A percentile compares a stretch with the other conserved stretches of the same genome.
Evolutionary conservation across 306 rosid genomes (phyloP).

Genomic region (Cicer chorassanicum): DNA sequence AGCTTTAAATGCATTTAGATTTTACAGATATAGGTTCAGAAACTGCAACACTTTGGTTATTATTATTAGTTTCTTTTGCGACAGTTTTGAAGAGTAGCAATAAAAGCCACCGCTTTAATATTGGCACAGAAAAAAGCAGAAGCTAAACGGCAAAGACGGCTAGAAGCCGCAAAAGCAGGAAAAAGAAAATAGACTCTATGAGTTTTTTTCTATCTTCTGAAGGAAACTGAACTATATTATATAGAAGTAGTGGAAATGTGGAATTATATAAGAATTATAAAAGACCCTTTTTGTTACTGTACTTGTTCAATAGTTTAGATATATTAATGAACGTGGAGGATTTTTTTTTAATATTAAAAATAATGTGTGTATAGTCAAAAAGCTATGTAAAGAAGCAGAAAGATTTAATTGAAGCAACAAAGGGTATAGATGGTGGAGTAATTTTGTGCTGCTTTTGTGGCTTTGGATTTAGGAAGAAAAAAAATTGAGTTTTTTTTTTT

Average conservation of each 20-base stretch:
- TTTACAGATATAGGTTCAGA: conserved; percentile 23
- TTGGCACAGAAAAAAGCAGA: conserved; percentile 57
- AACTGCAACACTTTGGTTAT: not conserved
- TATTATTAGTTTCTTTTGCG: no score
- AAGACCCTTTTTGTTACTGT: conserved; percentile 22
- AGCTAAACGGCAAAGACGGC: conserved; percentile 70
- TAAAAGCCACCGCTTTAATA: conserved; percentile 56
- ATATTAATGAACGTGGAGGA: not conserved
- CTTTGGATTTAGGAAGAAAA: not conserved
- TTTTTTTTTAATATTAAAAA: not conserved
- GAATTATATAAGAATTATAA: not conserved
- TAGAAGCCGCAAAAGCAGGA: conserved; percentile 68
- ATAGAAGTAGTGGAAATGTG: no score
- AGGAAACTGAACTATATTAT: conserved; percentile 16
- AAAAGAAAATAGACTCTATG: conserved; percentile 25
- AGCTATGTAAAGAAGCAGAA: conserved; percentile 3
- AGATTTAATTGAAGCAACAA: not conserved
- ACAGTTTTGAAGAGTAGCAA: not conserved
- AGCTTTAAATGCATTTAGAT: conserved; percentile 59
- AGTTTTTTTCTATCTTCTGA: not conserved
- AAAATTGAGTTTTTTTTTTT: not conserved
- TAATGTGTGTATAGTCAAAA: not conserved
- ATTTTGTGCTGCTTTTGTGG: not conserved
- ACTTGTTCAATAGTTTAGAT: not conserved
- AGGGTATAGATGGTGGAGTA: not conserved